These are phyloP conservation scores for Xylaria sp. DNA, from an alignment of 495 filamentous ascomycete genomes.

Conservation along the genomic window DNA sequence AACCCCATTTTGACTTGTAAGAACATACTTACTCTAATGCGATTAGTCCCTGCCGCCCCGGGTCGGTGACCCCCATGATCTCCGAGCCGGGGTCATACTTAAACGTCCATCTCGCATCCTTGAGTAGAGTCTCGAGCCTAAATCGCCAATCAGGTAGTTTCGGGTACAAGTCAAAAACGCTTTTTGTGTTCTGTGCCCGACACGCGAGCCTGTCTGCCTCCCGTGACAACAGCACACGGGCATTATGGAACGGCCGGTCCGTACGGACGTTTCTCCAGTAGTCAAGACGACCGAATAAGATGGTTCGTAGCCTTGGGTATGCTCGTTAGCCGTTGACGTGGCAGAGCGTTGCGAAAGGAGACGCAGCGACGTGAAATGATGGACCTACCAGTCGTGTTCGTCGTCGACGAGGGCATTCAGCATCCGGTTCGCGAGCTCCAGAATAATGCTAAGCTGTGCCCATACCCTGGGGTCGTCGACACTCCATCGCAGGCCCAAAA, in stretches of 20 bases:
- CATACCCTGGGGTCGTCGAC: constrained; percentile 13
- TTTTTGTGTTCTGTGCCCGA: neutral
- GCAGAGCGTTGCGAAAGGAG: neutral
- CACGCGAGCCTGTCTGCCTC: neutral
- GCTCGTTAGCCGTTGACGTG: neutral
- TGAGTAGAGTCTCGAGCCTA: neutral
- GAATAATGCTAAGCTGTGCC: neutral
- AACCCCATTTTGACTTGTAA: neutral
- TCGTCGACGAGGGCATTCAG: neutral
- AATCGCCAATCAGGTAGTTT: neutral
- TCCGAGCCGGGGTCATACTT: neutral
- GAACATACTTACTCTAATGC: constrained; percentile 8
- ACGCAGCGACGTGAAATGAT: neutral
- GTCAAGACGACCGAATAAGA: constrained; percentile 8
- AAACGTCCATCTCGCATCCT: neutral
- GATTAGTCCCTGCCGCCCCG: neutral
- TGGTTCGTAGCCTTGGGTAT: neutral
- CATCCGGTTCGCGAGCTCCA: constrained; percentile 9
- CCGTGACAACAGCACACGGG: neutral
- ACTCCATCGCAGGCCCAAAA: neutral
- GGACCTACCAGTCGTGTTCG: constrained; percentile 1
- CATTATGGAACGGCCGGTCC: neutral
- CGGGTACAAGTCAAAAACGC: neutral
- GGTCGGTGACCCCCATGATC: neutral
- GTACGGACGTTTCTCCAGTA: neutral